These are phyloP conservation scores for Plasmodium reichenowi DNA, from an alignment of 169 alveolate genomes.

Conservation along the genomic window DNA sequence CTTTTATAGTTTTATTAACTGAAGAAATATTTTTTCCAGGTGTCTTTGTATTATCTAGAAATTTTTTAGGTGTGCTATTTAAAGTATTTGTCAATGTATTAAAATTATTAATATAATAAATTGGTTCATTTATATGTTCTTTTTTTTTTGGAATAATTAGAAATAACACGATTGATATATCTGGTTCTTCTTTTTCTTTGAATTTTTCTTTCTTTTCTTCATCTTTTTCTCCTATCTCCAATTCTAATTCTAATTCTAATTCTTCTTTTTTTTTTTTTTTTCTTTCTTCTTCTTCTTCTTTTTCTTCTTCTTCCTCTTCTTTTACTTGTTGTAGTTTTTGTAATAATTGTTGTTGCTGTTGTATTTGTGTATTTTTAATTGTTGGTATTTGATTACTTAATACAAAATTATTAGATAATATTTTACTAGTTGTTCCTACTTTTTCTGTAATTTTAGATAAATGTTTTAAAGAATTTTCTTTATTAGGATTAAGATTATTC, in stretches of 20 bases:
- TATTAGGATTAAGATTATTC: not conserved
- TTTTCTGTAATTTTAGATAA: conserved; percentile 18
- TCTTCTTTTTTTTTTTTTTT: no score
- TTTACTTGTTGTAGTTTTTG: no score
- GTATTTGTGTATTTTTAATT: not conserved
- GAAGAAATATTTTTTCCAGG: conserved; percentile 21
- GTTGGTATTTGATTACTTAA: conserved; percentile 22
- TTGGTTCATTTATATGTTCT: conserved; percentile 20
- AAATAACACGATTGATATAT: conserved; percentile 45
- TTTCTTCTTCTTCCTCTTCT: no score
- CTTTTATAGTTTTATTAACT: conserved; percentile 53
- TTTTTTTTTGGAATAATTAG: conserved; percentile 15
- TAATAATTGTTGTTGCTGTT: no score
- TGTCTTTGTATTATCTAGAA: conserved; percentile 6
- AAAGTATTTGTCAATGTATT: conserved; percentile 19
- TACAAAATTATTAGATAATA: conserved; percentile 50
- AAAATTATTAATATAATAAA: conserved; percentile 31
- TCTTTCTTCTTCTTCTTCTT: no score
- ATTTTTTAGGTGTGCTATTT: conserved; percentile 52
- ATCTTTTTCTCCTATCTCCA: no score
- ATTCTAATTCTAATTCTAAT: no score
- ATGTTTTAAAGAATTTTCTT: conserved; percentile 9
- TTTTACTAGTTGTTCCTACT: conserved; percentile 39
- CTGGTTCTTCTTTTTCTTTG: conserved; percentile 41
- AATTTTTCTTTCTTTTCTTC: no score